These are phyloP conservation scores for Euptelea pleiosperma DNA, from an alignment of 164 flowering plant species.

Conservation along the genomic window DNA sequence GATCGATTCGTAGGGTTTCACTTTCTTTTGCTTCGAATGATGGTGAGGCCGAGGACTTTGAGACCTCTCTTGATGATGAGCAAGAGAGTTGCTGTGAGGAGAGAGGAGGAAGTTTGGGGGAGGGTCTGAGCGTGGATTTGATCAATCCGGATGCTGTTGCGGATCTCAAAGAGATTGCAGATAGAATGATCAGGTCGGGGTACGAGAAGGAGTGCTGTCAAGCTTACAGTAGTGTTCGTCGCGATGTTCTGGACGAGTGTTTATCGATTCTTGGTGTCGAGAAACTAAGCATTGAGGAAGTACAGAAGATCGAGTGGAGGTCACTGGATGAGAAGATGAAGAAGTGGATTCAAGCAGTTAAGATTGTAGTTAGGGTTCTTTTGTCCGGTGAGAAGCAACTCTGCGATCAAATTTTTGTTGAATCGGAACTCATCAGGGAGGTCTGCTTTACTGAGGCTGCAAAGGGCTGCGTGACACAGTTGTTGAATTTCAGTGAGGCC, in stretches of 20 bases:
- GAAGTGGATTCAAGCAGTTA: constrained; percentile 75
- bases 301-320: constrained; percentile 77
- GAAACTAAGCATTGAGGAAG: constrained; percentile 78
- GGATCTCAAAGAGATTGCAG: constrained; percentile 64
- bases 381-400: constrained; percentile 61
- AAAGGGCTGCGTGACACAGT: constrained; percentile 68
- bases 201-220: constrained; percentile 86
- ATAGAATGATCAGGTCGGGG: constrained; percentile 70
- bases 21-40: constrained; percentile 46
- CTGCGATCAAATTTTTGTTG: constrained; percentile 64
- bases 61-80: constrained; percentile 7
- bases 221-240: constrained; percentile 62
- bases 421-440: constrained; percentile 41
- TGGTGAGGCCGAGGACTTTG: constrained; percentile 22
- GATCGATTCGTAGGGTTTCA: constrained; percentile 52
- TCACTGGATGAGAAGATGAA: constrained; percentile 81
- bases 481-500: constrained; percentile 77
- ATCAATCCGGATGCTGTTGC: constrained; percentile 30
- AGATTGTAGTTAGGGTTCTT: constrained; percentile 49
- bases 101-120: neutral
- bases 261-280: constrained; percentile 63
- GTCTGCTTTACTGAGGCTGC: constrained; percentile 69
- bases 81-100: neutral
- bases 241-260: constrained; percentile 77
- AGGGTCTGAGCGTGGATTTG: constrained; percentile 1